Conservation (phyloP, 2,329 filamentous ascomycete genomes). For the Ophiostoma piceae region DNA sequence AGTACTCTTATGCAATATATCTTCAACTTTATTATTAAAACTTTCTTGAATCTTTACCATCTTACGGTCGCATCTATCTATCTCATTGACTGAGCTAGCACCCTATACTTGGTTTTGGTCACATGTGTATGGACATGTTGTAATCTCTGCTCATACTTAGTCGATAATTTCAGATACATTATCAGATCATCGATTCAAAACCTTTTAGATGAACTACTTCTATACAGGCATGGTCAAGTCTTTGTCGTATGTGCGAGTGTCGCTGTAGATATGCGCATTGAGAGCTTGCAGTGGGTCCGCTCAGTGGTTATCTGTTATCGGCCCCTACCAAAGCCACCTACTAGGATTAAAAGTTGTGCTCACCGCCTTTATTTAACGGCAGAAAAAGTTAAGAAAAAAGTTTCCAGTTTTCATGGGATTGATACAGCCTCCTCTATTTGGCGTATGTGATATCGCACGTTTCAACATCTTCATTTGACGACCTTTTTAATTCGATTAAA, state of each 20-base stretch:
- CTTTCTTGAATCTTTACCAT: not conserved
- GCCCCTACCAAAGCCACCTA: not conserved
- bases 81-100: not conserved
- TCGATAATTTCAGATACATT: too few species aligned
- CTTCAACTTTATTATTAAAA: not conserved
- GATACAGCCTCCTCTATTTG: slow-evolving; percentile 20
- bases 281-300: not conserved
- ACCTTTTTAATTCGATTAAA: not conserved
- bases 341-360: not conserved
- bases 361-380: slow-evolving; percentile 25
- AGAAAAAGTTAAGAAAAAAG: slow-evolving; percentile 25
- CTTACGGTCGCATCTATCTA: not conserved
- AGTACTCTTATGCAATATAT: not conserved
- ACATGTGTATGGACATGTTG: too few species aligned
- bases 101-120: not conserved
- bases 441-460: not conserved
- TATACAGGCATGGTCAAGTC: not conserved
- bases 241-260: not conserved
- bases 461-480: not conserved
- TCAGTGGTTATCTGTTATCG: slow-evolving; percentile 9
- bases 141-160: too few species aligned
- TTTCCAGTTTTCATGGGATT: slow-evolving; percentile 17
- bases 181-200: too few species aligned
- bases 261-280: not conserved
- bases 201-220: too few species aligned